Conservation (phyloP, 2,329 filamentous ascomycete genomes). For the Cladorrhinum sp. region DNA sequence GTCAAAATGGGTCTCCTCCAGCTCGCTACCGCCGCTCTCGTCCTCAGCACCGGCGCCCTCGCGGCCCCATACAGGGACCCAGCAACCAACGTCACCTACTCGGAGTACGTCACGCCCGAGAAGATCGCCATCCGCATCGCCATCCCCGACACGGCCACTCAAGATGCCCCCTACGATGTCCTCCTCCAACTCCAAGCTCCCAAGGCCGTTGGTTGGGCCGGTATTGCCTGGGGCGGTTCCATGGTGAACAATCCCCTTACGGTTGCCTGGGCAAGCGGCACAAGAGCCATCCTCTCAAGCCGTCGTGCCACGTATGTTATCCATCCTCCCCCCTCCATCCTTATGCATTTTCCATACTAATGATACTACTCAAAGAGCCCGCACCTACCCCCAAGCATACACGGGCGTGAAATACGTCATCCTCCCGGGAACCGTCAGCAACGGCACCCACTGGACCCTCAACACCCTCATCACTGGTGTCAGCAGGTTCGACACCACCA, state of each 20-base stretch:
- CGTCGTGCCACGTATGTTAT: conserved; percentile 36
- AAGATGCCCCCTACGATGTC: conserved; percentile 34
- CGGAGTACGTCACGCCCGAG: conserved; percentile 29
- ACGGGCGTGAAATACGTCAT: conserved; percentile 34
- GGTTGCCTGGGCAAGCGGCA: conserved; percentile 39
- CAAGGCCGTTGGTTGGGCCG: conserved; percentile 40
- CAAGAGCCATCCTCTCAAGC: conserved; percentile 36
- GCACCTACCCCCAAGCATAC: conserved; percentile 35
- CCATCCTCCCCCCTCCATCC: background rate
- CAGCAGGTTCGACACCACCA: conserved; percentile 34
- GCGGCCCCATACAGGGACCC: conserved; percentile 31
- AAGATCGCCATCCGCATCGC: conserved; percentile 30
- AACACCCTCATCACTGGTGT: conserved; percentile 39
- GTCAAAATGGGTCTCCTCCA: conserved; percentile 27
- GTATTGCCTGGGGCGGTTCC: conserved; percentile 40
- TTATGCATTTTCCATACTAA: background rate
- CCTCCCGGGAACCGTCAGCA: conserved; percentile 35
- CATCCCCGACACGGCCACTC: conserved; percentile 32
- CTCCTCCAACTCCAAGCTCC: conserved; percentile 40
- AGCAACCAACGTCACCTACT: conserved; percentile 30
- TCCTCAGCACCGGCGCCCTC: conserved; percentile 16
- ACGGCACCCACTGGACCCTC: conserved; percentile 41
- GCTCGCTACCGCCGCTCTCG: conserved; percentile 20
- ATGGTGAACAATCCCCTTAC: conserved; percentile 43
- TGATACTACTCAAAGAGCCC: conserved; percentile 20